A percentile compares a stretch with the other conserved stretches of the same genome.
These are phyloP conservation scores for Tolypocladium nubicola DNA, from an alignment of 2,329 filamentous ascomycete genomes.

Conservation along the genomic window DNA sequence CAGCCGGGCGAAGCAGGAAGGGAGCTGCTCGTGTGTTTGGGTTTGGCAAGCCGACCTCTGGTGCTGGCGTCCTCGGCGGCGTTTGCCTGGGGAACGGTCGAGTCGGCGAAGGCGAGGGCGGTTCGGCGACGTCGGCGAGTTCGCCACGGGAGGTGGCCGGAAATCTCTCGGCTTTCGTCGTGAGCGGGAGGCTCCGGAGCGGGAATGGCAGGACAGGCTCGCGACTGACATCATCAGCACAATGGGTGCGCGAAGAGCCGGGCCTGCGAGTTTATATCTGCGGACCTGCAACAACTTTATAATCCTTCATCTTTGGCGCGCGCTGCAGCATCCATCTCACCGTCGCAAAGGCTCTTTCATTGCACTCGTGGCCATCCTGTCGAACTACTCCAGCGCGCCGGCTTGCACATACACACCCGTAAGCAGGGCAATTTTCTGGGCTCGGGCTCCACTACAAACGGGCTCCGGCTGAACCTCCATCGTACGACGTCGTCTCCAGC, in stretches of 20 bases:
- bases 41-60: not conserved
- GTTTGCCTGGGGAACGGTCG: not conserved
- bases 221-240: not conserved
- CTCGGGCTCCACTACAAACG: not conserved
- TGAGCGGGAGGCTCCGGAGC: not conserved
- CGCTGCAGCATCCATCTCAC: not conserved
- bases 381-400: not conserved
- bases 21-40: conserved; percentile 3
- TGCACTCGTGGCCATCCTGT: not conserved
- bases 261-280: not conserved
- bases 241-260: no score
- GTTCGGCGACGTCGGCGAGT: no score
- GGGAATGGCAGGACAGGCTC: not conserved
- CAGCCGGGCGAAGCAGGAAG: not conserved
- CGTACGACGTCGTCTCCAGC: not conserved
- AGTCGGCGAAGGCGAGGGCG: no score
- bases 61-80: not conserved
- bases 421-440: not conserved
- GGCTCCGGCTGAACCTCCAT: not conserved
- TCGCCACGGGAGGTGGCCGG: not conserved
- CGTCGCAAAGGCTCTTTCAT: not conserved
- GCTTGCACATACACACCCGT: not conserved
- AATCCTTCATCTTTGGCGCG: not conserved
- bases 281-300: not conserved
- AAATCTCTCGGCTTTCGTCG: not conserved